Base-by-base conservation (phyloP, 805 yeast species). In the Ogataea nonfermentans region DNA sequence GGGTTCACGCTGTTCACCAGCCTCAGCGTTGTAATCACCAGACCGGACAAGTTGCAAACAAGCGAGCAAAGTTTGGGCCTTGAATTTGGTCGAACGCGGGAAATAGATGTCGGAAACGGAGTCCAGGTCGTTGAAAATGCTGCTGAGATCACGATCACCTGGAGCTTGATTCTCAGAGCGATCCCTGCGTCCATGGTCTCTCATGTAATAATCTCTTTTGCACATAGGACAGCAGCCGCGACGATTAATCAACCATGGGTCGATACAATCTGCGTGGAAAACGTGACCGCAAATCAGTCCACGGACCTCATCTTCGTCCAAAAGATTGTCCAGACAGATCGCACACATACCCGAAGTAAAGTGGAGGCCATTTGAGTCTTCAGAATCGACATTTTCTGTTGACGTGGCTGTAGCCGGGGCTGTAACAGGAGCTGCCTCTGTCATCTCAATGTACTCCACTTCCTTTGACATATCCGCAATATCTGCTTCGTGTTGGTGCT, bases 171-270 rank as follows among this genome's bases (percentile, higher is more conserved):
- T 7, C 16, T 14, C 6, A 14, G 13, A 31, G 29, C 46, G 25
- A 26, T 43, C 36, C 32, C 40, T 20, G 17, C 34, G 14, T 9
- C 23, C 16, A 9, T 32, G 35, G 35, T 61, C 67, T 44, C 67
- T 68, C 55, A 66, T 65, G 52, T 70, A 76, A 56, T 79, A 81
- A 56, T 80, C 88, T 23, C 81, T 65, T 53, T 85, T 84, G 62
- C 95, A 86, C 68, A 81, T 78, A 7, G 95, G 95, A 57, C 95
- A 86, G 51, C 86, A 81, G 1, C 89, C 90, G 32, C 83, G 72
- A 49, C 91, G 67, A 47, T 76, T 74, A 2, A 78, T 79, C 32
- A 86, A 65, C 95, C 95, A 86, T 2, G 90, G 90, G 47, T 82
- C 88, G 37, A 87, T 71, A 61, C 95, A 86, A 12, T 73, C 81